Conservation (phyloP, 2,329 filamentous ascomycete genomes). For the Orbilia blumenaviensis region DNA sequence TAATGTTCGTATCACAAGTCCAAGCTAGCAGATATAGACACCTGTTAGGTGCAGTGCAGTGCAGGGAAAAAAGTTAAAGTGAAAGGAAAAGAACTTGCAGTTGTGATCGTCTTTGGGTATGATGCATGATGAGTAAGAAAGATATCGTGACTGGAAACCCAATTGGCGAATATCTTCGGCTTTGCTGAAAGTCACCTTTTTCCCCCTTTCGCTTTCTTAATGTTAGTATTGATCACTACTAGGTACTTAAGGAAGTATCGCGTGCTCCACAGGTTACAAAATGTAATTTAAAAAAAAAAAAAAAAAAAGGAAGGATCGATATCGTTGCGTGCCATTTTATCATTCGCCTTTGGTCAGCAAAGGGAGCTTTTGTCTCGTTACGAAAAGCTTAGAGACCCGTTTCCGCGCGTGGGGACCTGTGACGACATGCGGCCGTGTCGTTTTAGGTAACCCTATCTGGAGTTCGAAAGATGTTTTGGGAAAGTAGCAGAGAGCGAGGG, state of each 20-base stretch:
- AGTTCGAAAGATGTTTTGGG: background rate
- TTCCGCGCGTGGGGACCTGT: background rate
- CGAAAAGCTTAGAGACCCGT: background rate
- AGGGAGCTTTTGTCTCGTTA: background rate
- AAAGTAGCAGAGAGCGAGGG: too few relatives aligned
- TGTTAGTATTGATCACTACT: too few relatives aligned
- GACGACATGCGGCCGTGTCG: slow-evolving; percentile 24
- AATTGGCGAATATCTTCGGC: background rate
- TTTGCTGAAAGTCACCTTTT: slow-evolving; percentile 1
- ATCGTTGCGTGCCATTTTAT: slow-evolving; percentile 25
- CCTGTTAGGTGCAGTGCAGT: too few relatives aligned
- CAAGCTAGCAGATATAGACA: too few relatives aligned
- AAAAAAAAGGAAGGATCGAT: background rate
- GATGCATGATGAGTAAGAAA: slow-evolving; percentile 53
- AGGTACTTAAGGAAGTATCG: too few relatives aligned
- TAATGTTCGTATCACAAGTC: slow-evolving; percentile 28
- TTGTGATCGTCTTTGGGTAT: slow-evolving; percentile 30
- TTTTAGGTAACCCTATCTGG: background rate
- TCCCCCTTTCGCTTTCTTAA: background rate
- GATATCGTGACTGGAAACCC: background rate
- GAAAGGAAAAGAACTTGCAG: slow-evolving; percentile 9
- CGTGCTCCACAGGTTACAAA: slow-evolving; percentile 12
- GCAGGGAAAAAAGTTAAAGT: background rate
- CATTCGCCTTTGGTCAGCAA: slow-evolving; percentile 43
- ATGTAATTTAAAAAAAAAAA: background rate